Evolutionary conservation across 176 grass and related monocot species (phyloP).

Genomic region (Oryza brachyantha): DNA sequence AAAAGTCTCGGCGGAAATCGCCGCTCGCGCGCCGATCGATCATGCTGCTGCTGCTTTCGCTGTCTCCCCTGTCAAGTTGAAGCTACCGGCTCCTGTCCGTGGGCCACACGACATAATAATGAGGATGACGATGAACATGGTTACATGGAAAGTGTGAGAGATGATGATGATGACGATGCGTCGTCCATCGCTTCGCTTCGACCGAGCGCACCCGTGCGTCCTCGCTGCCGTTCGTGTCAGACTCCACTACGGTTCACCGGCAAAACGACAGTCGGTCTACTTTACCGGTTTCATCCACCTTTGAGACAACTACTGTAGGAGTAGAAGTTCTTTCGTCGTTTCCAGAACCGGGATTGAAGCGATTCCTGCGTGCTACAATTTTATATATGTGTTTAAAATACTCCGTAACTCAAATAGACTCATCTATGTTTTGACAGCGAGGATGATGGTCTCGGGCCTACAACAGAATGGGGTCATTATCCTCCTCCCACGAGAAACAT

Average conservation of each 20-base stretch:
- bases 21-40: too few relatives aligned
- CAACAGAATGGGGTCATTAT: too few relatives aligned
- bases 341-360: background rate
- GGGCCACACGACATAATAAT: background rate
- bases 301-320: background rate
- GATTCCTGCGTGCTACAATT: too few relatives aligned
- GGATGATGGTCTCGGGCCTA: too few relatives aligned
- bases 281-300: background rate
- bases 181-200: background rate
- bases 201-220: background rate
- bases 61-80: conserved; percentile 6
- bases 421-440: too few relatives aligned
- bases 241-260: background rate
- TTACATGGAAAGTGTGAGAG: too few relatives aligned
- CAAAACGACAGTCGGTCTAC: background rate
- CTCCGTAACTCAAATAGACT: too few relatives aligned
- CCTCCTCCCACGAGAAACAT: too few relatives aligned
- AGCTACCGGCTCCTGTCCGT: background rate
- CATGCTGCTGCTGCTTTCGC: background rate
- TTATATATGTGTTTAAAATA: too few relatives aligned
- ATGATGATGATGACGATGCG: background rate
- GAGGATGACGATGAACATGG: background rate
- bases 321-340: background rate
- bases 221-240: background rate
- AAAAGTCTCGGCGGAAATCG: background rate